Percentiles rank a stretch among this genome's conserved stretches.
Conservation (phyloP, 2,329 filamentous ascomycete genomes). For the Talaromyces sp. region DNA sequence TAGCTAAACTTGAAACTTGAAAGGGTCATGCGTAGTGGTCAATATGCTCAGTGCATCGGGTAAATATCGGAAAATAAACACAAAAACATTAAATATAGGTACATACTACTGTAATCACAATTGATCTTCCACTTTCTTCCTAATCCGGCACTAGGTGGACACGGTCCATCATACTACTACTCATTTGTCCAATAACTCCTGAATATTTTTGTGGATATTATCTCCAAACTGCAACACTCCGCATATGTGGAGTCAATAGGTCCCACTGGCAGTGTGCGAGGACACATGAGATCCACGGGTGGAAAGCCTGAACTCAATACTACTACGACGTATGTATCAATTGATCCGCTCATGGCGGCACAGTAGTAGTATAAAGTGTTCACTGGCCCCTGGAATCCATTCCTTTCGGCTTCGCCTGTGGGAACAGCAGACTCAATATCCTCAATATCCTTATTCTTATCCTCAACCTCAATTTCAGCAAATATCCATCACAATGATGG, state of each 20-base stretch:
- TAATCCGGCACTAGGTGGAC: background rate
- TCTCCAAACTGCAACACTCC: background rate
- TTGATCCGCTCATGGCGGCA: no score
- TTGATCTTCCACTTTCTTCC: background rate
- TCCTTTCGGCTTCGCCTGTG: no score
- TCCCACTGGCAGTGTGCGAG: background rate
- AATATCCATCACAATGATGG: background rate
- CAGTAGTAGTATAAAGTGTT: no score
- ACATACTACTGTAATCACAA: background rate
- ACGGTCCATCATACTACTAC: background rate
- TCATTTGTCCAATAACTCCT: background rate
- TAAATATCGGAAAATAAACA: slow-evolving; percentile 2
- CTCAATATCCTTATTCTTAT: background rate
- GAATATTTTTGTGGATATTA: background rate
- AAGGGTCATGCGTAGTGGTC: no score
- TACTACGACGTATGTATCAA: no score
- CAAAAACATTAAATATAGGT: background rate
- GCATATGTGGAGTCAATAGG: background rate
- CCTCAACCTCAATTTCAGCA: background rate
- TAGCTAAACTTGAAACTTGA: background rate
- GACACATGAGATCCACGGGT: background rate
- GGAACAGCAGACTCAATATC: background rate
- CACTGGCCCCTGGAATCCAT: no score
- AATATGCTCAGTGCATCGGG: background rate
- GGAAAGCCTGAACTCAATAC: no score